Evolutionary conservation across 2,329 filamentous ascomycete genomes (phyloP).

Genomic region (Samsoniella hepiali): DNA sequence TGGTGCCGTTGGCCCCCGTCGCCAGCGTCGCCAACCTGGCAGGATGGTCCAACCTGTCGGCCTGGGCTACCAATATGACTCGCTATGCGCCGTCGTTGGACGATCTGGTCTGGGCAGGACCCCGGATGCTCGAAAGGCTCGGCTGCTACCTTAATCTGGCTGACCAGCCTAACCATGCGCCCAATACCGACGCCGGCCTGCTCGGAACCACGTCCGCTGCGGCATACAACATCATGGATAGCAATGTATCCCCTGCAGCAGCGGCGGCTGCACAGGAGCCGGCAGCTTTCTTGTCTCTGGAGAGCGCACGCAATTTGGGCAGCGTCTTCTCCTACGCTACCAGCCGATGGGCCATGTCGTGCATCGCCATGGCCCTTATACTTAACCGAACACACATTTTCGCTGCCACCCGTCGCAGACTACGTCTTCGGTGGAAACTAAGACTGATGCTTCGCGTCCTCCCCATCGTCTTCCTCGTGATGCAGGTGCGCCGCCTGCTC

Average conservation of each 20-base stretch:
- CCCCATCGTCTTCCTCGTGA: conserved; percentile 66
- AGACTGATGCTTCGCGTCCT: conserved; percentile 67
- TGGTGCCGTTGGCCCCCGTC: conserved; percentile 1
- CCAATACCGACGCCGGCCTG: conserved; percentile 28
- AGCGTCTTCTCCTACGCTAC: conserved; percentile 88
- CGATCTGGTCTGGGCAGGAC: conserved; percentile 66
- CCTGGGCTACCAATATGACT: conserved; percentile 57
- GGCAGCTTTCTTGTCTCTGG: conserved; percentile 47
- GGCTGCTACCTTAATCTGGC: conserved; percentile 60
- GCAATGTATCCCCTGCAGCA: neutral
- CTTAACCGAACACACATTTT: conserved; percentile 93
- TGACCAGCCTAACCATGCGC: conserved; percentile 59
- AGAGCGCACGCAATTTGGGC: conserved; percentile 67
- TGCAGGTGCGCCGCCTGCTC: conserved; percentile 68
- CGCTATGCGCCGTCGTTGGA: conserved; percentile 62
- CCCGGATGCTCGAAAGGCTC: conserved; percentile 66
- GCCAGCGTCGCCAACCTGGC: conserved; percentile 19
- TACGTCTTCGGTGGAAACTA: conserved; percentile 71
- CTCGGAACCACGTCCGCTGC: conserved; percentile 25
- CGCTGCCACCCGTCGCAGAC: conserved; percentile 76
- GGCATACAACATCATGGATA: conserved; percentile 31
- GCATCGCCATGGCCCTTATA: conserved; percentile 79
- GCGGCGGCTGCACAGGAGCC: conserved; percentile 28
- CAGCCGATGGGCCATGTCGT: conserved; percentile 87
- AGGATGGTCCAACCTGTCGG: conserved; percentile 52